Evolutionary conservation across 371 early-diverging fungal species (phyloP).

Genomic region (Zopfochytrium polystomum): DNA sequence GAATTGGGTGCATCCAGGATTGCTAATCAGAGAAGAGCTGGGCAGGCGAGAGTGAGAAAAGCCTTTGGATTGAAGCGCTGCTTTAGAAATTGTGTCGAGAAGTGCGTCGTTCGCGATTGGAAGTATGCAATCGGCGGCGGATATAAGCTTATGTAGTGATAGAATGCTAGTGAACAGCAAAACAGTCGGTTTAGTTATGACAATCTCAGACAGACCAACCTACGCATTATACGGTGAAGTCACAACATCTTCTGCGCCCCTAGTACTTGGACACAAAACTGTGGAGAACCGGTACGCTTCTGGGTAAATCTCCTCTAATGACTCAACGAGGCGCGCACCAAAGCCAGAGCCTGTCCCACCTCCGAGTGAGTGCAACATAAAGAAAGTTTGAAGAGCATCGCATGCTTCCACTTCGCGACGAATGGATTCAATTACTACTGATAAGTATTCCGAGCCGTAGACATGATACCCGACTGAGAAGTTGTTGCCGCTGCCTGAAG

Average conservation of each 20-base stretch:
- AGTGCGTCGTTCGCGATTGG: constrained; percentile 67
- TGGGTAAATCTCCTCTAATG: constrained; percentile 54
- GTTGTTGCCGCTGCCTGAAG: constrained; percentile 57
- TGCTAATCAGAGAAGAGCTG: constrained; percentile 23
- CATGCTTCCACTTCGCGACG: constrained; percentile 61
- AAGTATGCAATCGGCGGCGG: constrained; percentile 60
- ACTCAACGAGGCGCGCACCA: constrained; percentile 55
- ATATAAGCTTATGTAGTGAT: constrained; percentile 49
- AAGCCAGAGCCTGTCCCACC: constrained; percentile 76
- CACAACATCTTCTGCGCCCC: constrained; percentile 56
- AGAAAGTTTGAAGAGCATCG: constrained; percentile 60
- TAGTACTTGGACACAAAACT: constrained; percentile 50
- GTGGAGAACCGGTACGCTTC: constrained; percentile 52
- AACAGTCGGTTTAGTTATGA: neutral
- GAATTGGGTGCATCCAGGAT: constrained; percentile 20
- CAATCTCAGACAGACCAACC: neutral
- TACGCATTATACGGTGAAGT: constrained; percentile 59
- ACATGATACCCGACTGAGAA: constrained; percentile 33
- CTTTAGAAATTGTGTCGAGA: constrained; percentile 49
- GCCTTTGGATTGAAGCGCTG: constrained; percentile 38
- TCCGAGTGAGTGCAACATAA: constrained; percentile 58
- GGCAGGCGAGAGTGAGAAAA: neutral
- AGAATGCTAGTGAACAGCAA: constrained; percentile 44
- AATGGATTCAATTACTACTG: constrained; percentile 23
- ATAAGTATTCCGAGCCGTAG: neutral